Conservation (phyloP, 163 green algal genomes). For the Prototheca wickerhamii region DNA sequence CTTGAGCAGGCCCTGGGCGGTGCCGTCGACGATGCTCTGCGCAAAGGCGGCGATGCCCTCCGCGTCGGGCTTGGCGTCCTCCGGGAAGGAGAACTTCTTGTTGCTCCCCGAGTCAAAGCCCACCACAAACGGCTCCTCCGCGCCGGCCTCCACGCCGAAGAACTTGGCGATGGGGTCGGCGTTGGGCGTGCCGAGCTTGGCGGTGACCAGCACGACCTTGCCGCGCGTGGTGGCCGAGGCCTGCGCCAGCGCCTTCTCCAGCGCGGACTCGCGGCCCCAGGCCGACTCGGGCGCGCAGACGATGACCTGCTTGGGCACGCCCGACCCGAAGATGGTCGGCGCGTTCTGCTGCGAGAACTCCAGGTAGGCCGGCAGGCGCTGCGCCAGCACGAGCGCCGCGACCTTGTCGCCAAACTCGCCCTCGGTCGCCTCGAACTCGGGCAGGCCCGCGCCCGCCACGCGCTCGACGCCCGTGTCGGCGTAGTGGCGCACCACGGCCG, state of each 20-base stretch:
- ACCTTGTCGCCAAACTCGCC: constrained; percentile 14
- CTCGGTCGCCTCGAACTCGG: constrained; percentile 21
- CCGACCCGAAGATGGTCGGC: constrained; percentile 27
- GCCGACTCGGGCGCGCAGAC: constrained; percentile 16
- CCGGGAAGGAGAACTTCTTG: constrained; percentile 27
- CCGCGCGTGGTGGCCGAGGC: constrained; percentile 28
- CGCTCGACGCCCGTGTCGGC: constrained; percentile 23
- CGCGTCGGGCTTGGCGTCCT: constrained; percentile 5
- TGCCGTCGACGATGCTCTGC: constrained; percentile 14
- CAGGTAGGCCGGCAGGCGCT: constrained; percentile 58
- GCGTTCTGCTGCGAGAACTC: constrained; percentile 21
- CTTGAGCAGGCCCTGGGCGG: constrained; percentile 20
- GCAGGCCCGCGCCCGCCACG: constrained; percentile 5
- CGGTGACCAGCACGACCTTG: constrained; percentile 67
- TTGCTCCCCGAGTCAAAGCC: constrained; percentile 18
- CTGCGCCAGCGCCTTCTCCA: constrained; percentile 13
- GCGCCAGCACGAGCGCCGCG: constrained; percentile 41
- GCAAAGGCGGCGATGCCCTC: constrained; percentile 18
- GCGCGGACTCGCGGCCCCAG: constrained; percentile 22
- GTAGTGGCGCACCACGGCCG: constrained; percentile 54
- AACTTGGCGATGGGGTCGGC: constrained; percentile 56
- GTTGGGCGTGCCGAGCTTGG: constrained; percentile 44
- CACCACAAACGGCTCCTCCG: constrained; percentile 13
- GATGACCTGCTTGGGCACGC: constrained; percentile 29
- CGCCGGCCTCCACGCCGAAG: constrained; percentile 54